These are phyloP conservation scores for Hanseniaspora gamundiae DNA, from an alignment of 1,139 yeast genomes.

Conservation along the genomic window DNA sequence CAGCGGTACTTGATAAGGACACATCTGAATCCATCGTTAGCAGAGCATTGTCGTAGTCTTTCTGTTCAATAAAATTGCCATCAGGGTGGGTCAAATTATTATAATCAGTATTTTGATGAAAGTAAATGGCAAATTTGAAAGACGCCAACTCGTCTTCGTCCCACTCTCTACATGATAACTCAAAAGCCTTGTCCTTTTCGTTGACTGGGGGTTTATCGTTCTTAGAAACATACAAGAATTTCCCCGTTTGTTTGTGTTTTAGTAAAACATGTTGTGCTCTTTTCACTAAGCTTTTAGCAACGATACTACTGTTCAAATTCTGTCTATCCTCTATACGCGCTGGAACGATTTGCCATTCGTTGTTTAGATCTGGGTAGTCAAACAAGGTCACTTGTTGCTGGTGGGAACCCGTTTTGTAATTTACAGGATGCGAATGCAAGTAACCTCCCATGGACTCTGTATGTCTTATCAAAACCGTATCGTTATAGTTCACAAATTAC, in stretches of 20 bases:
- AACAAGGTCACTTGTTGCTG: conserved; percentile 63
- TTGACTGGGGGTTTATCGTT: conserved; percentile 62
- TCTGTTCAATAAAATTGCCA: conserved; percentile 9
- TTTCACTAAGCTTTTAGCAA: conserved; percentile 28
- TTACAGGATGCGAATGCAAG: conserved; percentile 51
- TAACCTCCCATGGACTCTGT: conserved; percentile 45
- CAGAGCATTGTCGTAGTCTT: conserved; percentile 34
- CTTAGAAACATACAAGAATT: conserved; percentile 42
- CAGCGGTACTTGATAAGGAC: conserved; percentile 46
- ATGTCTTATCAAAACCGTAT: conserved; percentile 57
- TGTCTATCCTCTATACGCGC: conserved; percentile 9
- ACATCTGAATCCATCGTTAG: conserved; percentile 34
- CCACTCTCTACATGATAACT: conserved; percentile 40
- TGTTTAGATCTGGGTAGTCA: conserved; percentile 38
- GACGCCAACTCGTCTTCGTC: conserved; percentile 36
- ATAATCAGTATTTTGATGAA: conserved; percentile 5
- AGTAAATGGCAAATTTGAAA: conserved; percentile 34
- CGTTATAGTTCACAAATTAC: conserved; percentile 50
- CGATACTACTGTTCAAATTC: conserved; percentile 16
- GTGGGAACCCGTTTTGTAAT: conserved; percentile 41
- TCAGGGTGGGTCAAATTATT: conserved; percentile 9
- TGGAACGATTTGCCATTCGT: conserved; percentile 56
- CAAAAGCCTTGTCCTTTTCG: conserved; percentile 68
- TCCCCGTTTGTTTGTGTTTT: conserved; percentile 50
- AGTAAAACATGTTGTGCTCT: conserved; percentile 44